Conservation (phyloP, 169 alveolate species). For the Cryptosporidium sp. region DNA sequence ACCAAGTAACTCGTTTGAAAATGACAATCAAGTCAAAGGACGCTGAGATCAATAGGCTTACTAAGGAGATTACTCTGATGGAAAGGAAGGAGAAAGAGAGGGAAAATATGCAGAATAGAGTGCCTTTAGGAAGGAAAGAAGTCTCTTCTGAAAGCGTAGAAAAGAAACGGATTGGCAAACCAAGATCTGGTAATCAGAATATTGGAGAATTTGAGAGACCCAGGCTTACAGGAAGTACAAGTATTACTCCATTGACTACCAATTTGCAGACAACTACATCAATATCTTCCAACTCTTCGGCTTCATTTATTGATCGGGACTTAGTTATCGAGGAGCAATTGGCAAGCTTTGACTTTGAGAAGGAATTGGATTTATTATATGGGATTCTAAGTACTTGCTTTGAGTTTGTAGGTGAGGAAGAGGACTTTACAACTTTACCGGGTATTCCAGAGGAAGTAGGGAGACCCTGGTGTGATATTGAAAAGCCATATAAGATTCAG, state of each 20-base stretch:
- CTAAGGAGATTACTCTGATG: constrained; percentile 13
- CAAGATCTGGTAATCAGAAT: not conserved
- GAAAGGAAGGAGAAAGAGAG: constrained; percentile 41
- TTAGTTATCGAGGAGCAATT: constrained; percentile 20
- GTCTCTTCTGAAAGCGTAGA: not conserved
- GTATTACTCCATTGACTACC: constrained; percentile 17
- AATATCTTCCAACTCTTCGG: constrained; percentile 26
- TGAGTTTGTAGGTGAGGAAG: not conserved
- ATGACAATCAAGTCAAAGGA: constrained; percentile 62
- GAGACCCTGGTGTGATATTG: constrained; percentile 68
- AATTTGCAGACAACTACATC: constrained; percentile 36
- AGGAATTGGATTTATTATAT: constrained; percentile 47
- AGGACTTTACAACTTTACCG: constrained; percentile 41
- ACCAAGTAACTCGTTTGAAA: constrained; percentile 32
- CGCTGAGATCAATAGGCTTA: constrained; percentile 40
- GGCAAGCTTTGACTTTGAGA: constrained; percentile 37
- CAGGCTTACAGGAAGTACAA: not conserved
- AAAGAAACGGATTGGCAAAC: not conserved
- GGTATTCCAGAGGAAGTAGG: constrained; percentile 23
- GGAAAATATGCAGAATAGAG: not conserved
- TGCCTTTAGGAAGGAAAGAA: not conserved
- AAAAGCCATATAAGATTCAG: constrained; percentile 41
- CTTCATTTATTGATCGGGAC: constrained; percentile 19
- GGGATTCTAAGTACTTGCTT: constrained; percentile 67
- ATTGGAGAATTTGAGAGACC: not conserved